phyloP scores from a whole-genome alignment of 441 rosid genomes.

The Gossypium schwendimanii region DNA sequence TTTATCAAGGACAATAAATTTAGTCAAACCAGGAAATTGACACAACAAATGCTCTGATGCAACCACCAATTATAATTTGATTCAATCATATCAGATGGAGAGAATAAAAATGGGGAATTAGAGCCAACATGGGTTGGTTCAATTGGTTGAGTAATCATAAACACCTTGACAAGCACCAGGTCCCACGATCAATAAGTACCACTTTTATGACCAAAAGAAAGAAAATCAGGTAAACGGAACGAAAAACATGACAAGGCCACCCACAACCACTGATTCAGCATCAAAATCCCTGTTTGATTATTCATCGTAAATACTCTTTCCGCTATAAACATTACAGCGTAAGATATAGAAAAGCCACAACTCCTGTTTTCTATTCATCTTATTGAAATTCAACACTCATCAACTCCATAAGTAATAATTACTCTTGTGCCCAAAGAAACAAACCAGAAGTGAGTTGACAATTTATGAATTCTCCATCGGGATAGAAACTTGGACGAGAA shows the following conservation, averaged over 20 bases:
- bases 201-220: background rate
- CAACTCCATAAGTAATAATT: background rate
- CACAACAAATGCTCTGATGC: background rate
- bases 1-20: slow-evolving; percentile 29
- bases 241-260: background rate
- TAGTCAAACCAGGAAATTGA: background rate
- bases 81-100: background rate
- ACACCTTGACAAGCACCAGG: no score
- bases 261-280: background rate
- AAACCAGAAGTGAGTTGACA: background rate
- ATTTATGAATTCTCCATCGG: background rate
- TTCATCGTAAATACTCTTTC: no score
- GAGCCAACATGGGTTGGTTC: background rate
- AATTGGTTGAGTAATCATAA: no score
- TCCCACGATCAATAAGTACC: no score
- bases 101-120: background rate
- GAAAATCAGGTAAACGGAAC: background rate
- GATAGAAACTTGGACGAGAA: background rate
- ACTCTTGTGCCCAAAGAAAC: background rate
- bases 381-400: background rate
- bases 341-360: no score
- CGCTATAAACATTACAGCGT: no score
- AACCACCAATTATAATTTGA: no score
- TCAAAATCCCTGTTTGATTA: background rate
- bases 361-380: background rate